Percentiles rank a stretch among this genome's conserved stretches.
Conservation (phyloP, 1,284 basidiomycete genomes). For the Microbotryum intermedium region DNA sequence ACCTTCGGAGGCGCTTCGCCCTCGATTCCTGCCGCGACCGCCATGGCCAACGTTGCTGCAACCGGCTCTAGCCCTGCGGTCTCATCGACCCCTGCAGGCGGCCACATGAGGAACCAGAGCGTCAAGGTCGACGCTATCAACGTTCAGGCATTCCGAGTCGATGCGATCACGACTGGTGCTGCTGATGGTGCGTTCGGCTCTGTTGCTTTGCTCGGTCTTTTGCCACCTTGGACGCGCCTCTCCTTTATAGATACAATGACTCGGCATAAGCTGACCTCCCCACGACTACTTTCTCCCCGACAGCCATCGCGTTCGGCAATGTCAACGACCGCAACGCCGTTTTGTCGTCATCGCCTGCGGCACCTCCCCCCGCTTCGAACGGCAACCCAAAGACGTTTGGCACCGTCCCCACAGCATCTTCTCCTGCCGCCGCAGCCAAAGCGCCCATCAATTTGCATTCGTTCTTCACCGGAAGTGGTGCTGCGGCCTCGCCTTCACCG, state of each 20-base stretch:
- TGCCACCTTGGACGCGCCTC: too few species aligned
- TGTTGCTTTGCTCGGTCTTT: slow-evolving; percentile 3
- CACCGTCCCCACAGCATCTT: slow-evolving; percentile 16
- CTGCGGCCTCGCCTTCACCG: slow-evolving; percentile 6
- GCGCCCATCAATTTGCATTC: slow-evolving; percentile 21
- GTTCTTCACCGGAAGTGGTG: slow-evolving; percentile 20
- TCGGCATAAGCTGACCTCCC: neutral
- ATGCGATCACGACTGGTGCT: slow-evolving; percentile 20
- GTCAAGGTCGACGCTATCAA: slow-evolving; percentile 25
- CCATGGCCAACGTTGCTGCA: slow-evolving; percentile 13
- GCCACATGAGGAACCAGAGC: slow-evolving; percentile 15
- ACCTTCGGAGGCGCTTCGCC: slow-evolving; percentile 6
- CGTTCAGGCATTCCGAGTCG: slow-evolving; percentile 18
- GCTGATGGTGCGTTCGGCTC: slow-evolving; percentile 19
- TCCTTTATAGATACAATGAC: neutral
- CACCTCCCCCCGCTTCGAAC: slow-evolving; percentile 36
- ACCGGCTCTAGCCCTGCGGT: slow-evolving; percentile 1
- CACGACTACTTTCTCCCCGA: neutral
- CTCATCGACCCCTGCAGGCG: slow-evolving; percentile 9
- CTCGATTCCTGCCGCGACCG: slow-evolving; percentile 11
- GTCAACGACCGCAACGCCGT: slow-evolving; percentile 40
- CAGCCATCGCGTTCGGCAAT: slow-evolving; percentile 41
- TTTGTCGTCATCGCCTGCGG: slow-evolving; percentile 41
- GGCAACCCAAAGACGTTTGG: slow-evolving; percentile 39
- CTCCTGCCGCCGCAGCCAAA: slow-evolving; percentile 5